These are phyloP conservation scores for Aspergillus uvarum DNA, from an alignment of 2,329 filamentous ascomycete genomes.

Conservation along the genomic window DNA sequence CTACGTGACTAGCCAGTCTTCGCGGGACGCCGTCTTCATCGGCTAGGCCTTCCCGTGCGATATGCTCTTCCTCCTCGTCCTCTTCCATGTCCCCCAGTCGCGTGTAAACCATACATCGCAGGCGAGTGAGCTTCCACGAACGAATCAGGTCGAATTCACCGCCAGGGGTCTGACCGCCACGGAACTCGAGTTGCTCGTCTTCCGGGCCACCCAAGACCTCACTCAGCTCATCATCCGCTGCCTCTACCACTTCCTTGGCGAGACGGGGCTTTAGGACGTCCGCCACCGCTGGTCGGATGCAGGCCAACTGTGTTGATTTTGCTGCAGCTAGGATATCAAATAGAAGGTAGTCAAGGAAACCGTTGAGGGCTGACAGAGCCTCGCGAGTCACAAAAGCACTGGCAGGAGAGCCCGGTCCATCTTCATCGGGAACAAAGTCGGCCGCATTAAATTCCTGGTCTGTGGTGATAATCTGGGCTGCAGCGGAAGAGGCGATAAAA, in stretches of 20 bases:
- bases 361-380: slow-evolving; percentile 78
- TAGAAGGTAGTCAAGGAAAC: slow-evolving; percentile 88
- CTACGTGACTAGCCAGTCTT: slow-evolving; percentile 55
- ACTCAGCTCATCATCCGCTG: slow-evolving; percentile 80
- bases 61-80: slow-evolving; percentile 88
- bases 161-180: slow-evolving; percentile 51
- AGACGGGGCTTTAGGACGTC: slow-evolving; percentile 88
- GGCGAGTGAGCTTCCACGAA: slow-evolving; percentile 87
- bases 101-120: slow-evolving; percentile 98
- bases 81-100: slow-evolving; percentile 96
- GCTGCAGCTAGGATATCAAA: slow-evolving; percentile 84
- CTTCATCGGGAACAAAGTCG: slow-evolving; percentile 68
- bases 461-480: slow-evolving; percentile 87
- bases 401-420: slow-evolving; percentile 64
- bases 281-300: slow-evolving; percentile 76
- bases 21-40: slow-evolving; percentile 58
- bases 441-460: slow-evolving; percentile 75
- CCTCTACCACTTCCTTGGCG: slow-evolving; percentile 77
- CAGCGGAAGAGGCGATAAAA: slow-evolving; percentile 85
- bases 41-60: slow-evolving; percentile 73
- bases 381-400: slow-evolving; percentile 70
- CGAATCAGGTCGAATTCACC: slow-evolving; percentile 85
- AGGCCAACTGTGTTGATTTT: slow-evolving; percentile 71
- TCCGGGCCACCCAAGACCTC: slow-evolving; percentile 81
- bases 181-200: slow-evolving; percentile 68